Conservation (phyloP, 805 yeast species). For the Candida ulmi region DNA sequence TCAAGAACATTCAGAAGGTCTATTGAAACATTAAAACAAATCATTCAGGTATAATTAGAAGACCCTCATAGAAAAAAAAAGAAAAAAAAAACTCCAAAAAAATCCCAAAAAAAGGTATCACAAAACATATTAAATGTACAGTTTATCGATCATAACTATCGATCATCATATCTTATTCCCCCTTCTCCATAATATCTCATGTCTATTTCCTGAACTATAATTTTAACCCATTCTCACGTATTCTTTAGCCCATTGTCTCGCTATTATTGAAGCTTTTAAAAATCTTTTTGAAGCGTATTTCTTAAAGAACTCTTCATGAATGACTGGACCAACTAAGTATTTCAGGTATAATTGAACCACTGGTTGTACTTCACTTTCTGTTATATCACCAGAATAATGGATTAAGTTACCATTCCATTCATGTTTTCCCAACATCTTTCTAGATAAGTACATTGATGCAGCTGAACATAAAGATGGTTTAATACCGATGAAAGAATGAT, state of each 20-base stretch:
- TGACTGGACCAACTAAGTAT: constrained; percentile 73
- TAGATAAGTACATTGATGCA: constrained; percentile 80
- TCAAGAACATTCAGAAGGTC: background rate
- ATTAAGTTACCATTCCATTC: constrained; percentile 85
- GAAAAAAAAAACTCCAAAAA: background rate
- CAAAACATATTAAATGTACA: background rate
- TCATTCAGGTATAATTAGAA: too few species aligned
- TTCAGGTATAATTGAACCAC: constrained; percentile 71
- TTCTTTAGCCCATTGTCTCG: constrained; percentile 80
- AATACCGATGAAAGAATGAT: constrained; percentile 70
- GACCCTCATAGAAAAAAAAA: too few species aligned
- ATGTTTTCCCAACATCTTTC: constrained; percentile 64
- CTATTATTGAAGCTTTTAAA: constrained; percentile 76
- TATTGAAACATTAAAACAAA: too few species aligned
- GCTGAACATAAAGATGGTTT: constrained; percentile 84
- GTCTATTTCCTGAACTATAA: too few species aligned
- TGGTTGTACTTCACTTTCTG: constrained; percentile 64
- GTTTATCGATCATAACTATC: background rate
- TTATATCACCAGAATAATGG: constrained; percentile 89
- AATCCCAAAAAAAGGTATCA: constrained; percentile 1
- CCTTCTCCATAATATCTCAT: too few species aligned
- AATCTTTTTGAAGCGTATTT: constrained; percentile 88
- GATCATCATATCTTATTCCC: background rate
- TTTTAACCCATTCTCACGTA: constrained; percentile 14
- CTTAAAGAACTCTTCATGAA: constrained; percentile 88